Conservation (phyloP, 192 early-diverging fungal species). For the Coemansia sp. region DNA sequence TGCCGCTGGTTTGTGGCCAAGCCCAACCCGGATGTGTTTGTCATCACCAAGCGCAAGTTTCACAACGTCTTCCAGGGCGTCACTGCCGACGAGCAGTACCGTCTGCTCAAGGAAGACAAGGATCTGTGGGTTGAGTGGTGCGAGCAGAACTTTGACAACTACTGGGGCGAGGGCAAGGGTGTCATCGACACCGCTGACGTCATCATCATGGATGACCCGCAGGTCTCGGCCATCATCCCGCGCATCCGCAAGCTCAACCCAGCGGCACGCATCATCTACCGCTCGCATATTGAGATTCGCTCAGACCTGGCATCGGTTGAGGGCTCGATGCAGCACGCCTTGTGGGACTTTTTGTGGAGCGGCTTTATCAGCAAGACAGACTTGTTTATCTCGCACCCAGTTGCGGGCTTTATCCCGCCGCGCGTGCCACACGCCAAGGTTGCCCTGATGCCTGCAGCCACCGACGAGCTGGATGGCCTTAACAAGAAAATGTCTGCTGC, state of each 20-base stretch:
- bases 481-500: slow-evolving; percentile 66
- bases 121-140: slow-evolving; percentile 62
- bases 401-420: slow-evolving; percentile 70
- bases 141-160: slow-evolving; percentile 68
- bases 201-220: slow-evolving; percentile 85
- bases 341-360: slow-evolving; percentile 76
- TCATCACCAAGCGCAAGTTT: slow-evolving; percentile 86
- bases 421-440: slow-evolving; percentile 65
- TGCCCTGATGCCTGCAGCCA: slow-evolving; percentile 69
- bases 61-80: slow-evolving; percentile 88
- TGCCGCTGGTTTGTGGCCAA: slow-evolving; percentile 76
- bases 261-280: slow-evolving; percentile 69
- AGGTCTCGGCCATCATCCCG: slow-evolving; percentile 79
- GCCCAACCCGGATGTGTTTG: slow-evolving; percentile 82
- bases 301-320: slow-evolving; percentile 65
- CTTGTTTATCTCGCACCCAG: slow-evolving; percentile 79
- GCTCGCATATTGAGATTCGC: slow-evolving; percentile 83
- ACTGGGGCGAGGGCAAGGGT: slow-evolving; percentile 69
- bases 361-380: slow-evolving; percentile 70
- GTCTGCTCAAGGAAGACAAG: slow-evolving; percentile 61
- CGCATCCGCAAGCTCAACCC: slow-evolving; percentile 71
- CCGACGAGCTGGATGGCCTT: slow-evolving; percentile 79
- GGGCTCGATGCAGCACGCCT: slow-evolving; percentile 67
- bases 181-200: slow-evolving; percentile 71
- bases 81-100: slow-evolving; percentile 57